Base-by-base conservation (phyloP, 2,329 filamentous ascomycete species). In the Aspergillus glaucus region DNA sequence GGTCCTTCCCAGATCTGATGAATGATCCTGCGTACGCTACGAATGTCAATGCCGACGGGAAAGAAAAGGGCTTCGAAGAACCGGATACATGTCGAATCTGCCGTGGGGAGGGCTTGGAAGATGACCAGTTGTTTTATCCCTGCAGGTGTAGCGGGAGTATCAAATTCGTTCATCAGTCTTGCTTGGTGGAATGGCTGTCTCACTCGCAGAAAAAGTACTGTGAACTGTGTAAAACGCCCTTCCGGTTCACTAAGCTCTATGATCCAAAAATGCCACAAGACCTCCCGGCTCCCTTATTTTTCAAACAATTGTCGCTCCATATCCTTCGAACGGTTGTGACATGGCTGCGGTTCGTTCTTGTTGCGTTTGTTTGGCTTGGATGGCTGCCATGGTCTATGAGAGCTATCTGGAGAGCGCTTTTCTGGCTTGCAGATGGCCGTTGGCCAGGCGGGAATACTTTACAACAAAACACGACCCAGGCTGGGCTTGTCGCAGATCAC, bases 131-230 rank as follows among this genome's bases (percentile, higher is more conserved):
- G 36, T 98, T 95, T 75, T 93, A 94, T 65, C 93, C 93, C 5
- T 98, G 93, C 84, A 96, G 96, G 76, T 98, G 93, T 75, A 96
- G 89, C 65, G 93, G 93, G 49, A 97, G 92, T 72, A 98, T 98
- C 74, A 96, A 95, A 74, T 95, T 87, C 63, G 93, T 98, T 53
- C 93, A 98, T 68, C 93, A 98, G 71, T 88, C 94, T 67, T 98
- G 93, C 68, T 75, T 98, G 70, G 95, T 98, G 86, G 91, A 97
- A 71, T 98, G 93, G 93, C 78, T 98, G 19, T 92, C 90, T 44
- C 94, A 98, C 70, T 97, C 93, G 1, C 91, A 98, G 68, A 98
- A 98, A 80, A 97, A 97, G 70, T 88, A 98, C 75, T 98, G 94
- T 77, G 93, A 98, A 75, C 84, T 98, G 32, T 98, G 93, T 82